These are phyloP conservation scores for Lecanicillium sp. DNA, from an alignment of 2,329 filamentous ascomycete species.

Conservation along the genomic window DNA sequence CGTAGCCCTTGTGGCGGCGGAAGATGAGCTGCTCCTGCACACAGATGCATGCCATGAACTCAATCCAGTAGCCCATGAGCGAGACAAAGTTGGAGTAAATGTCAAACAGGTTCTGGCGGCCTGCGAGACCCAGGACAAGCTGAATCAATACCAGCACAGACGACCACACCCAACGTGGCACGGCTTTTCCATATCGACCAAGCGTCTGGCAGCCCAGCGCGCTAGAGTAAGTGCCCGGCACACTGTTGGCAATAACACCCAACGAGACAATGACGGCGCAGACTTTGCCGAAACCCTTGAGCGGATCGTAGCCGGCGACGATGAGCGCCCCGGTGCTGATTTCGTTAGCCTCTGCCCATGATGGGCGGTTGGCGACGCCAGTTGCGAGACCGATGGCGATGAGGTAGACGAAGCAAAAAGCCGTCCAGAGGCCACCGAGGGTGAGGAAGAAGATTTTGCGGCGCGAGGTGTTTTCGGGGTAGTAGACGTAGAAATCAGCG, in stretches of 20 bases:
- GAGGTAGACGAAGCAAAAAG: slow-evolving; percentile 62
- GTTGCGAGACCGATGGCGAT: slow-evolving; percentile 44
- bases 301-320: slow-evolving; percentile 44
- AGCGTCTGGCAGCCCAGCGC: slow-evolving; percentile 53
- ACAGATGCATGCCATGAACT: slow-evolving; percentile 42
- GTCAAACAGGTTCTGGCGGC: slow-evolving; percentile 44
- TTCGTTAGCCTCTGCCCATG: slow-evolving; percentile 44
- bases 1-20: slow-evolving; percentile 29
- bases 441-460: slow-evolving; percentile 61
- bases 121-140: slow-evolving; percentile 47
- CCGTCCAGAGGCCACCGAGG: slow-evolving; percentile 54
- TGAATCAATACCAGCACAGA: slow-evolving; percentile 45
- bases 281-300: slow-evolving; percentile 49
- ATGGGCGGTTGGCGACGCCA: slow-evolving; percentile 39
- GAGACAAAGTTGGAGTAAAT: slow-evolving; percentile 47
- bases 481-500: slow-evolving; percentile 75
- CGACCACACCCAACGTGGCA: slow-evolving; percentile 48
- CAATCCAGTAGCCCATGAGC: slow-evolving; percentile 48
- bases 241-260: slow-evolving; percentile 47
- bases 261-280: slow-evolving; percentile 48
- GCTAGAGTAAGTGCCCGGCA: slow-evolving; percentile 48
- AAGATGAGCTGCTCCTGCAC: slow-evolving; percentile 36
- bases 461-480: slow-evolving; percentile 53
- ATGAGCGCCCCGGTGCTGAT: slow-evolving; percentile 48
- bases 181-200: slow-evolving; percentile 40